Base-by-base conservation (phyloP, 805 yeast species). In the Yarrowia porcina region DNA sequence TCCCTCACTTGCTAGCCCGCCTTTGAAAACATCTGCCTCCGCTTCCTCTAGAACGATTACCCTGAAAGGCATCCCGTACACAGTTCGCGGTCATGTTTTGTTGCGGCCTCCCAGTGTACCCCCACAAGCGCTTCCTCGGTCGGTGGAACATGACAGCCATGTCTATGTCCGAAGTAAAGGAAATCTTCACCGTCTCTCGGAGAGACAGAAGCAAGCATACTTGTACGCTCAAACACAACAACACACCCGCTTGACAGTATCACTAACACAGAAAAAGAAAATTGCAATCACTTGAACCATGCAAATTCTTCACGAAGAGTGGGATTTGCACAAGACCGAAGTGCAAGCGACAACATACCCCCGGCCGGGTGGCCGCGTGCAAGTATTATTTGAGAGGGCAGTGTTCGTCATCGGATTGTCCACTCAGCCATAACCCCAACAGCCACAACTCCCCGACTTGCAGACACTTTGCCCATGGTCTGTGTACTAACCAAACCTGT, bases 101-200 rank as follows among this genome's bases (percentile, higher is more conserved):
- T 39, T 56, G 30, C 61, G 61, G 10, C 61, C 61, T 13, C 61
- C 61, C 21, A 56, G 30, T 18, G 47, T 56, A 10, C 49, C 49
- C 4, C 61, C 61, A 12, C 36, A 20, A 6, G 49, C 36, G 9
- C 39, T 56, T 12, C 61, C 61, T 15, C 38, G 36, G 20, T 23
- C 47, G 38, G 49, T 32, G 28, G 61, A 56, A 36, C 39, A 56
- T 39, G 49, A 56, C 15, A 49, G 61, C 6, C 47, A 56, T 28
- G 36, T 39, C 10, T 56, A 56, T 15, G 49, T 56, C 28, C 61
- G 61, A 17, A 39, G 61, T 17, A 39, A 56, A 21, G 61, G 61
- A 39, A 56, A 56, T 13, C 49, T 56, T 7, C 61, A 56, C 9
- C 49, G 61, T 18, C 49, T 56, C 25, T 56, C 61, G 2, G 61